phyloP scores from a whole-genome alignment of 2,329 filamentous ascomycete species.

The Parascedosporium putredinis region DNA sequence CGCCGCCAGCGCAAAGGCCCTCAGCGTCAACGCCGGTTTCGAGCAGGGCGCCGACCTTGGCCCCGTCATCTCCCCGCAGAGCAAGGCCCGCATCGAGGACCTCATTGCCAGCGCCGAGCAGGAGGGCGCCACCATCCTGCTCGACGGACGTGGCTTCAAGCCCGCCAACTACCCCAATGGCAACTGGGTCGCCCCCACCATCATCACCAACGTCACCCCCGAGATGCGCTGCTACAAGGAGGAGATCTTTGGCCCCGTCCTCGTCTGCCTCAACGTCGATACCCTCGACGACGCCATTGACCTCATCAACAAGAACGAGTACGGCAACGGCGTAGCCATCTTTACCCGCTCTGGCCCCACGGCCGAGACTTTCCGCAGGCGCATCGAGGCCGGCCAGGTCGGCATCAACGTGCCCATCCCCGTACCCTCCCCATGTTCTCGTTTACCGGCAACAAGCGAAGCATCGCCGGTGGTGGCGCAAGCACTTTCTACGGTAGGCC shows the following conservation, averaged over 20 bases:
- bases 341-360: conserved; percentile 72
- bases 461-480: conserved; percentile 79
- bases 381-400: conserved; percentile 77
- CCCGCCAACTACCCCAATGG: conserved; percentile 73
- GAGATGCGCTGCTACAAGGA: conserved; percentile 78
- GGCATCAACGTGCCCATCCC: conserved; percentile 78
- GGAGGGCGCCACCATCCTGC: conserved; percentile 72
- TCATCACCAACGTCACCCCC: conserved; percentile 70
- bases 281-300: conserved; percentile 72
- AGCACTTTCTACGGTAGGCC: conserved; percentile 94
- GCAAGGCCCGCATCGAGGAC: conserved; percentile 66
- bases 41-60: conserved; percentile 71
- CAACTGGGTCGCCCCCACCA: conserved; percentile 65
- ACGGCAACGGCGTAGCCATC: conserved; percentile 78
- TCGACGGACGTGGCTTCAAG: conserved; percentile 67
- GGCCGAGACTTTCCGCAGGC: conserved; percentile 66
- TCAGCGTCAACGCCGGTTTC: conserved; percentile 72
- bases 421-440: conserved; percentile 60
- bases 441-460: conserved; percentile 76
- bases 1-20: conserved; percentile 61
- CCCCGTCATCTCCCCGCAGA: conserved; percentile 70
- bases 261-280: conserved; percentile 69
- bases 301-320: conserved; percentile 76
- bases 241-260: conserved; percentile 77
- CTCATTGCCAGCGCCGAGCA: conserved; percentile 67